These are phyloP conservation scores for Aspergillus japonicus DNA, from an alignment of 2,329 filamentous ascomycete genomes.

Conservation along the genomic window DNA sequence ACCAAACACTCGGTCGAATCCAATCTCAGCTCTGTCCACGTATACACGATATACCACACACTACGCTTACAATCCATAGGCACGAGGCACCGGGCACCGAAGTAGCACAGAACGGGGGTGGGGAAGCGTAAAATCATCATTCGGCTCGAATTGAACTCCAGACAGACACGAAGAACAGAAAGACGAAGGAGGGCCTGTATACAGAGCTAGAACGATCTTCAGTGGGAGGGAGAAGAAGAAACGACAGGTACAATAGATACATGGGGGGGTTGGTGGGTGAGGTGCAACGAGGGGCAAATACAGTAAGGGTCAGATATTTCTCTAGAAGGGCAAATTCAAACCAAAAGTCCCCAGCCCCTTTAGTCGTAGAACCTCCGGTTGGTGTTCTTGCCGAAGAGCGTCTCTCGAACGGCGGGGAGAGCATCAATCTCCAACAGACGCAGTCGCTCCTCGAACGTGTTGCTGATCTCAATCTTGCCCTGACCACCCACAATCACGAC, in stretches of 20 bases:
- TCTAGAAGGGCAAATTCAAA: background rate
- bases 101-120: background rate
- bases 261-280: slow-evolving; percentile 6
- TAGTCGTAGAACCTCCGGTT: slow-evolving; percentile 97
- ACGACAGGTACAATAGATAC: slow-evolving; percentile 17
- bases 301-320: too few relatives aligned
- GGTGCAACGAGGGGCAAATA: too few relatives aligned
- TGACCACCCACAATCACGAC: slow-evolving; percentile 74
- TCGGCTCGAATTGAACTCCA: background rate
- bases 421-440: slow-evolving; percentile 79
- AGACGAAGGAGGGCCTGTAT: slow-evolving; percentile 11
- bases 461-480: slow-evolving; percentile 98
- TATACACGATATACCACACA: background rate
- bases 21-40: background rate
- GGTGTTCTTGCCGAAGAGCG: slow-evolving; percentile 88
- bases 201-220: slow-evolving; percentile 19
- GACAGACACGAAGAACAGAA: background rate
- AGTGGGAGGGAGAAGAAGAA: slow-evolving; percentile 4
- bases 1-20: too few relatives aligned
- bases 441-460: slow-evolving; percentile 92
- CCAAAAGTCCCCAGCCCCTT: slow-evolving; percentile 13
- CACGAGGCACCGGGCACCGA: background rate
- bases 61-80: too few relatives aligned
- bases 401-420: slow-evolving; percentile 78
- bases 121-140: background rate